phyloP scores from a whole-genome alignment of 2,329 filamentous ascomycete genomes.

The Thielaviopsis musarum region DNA sequence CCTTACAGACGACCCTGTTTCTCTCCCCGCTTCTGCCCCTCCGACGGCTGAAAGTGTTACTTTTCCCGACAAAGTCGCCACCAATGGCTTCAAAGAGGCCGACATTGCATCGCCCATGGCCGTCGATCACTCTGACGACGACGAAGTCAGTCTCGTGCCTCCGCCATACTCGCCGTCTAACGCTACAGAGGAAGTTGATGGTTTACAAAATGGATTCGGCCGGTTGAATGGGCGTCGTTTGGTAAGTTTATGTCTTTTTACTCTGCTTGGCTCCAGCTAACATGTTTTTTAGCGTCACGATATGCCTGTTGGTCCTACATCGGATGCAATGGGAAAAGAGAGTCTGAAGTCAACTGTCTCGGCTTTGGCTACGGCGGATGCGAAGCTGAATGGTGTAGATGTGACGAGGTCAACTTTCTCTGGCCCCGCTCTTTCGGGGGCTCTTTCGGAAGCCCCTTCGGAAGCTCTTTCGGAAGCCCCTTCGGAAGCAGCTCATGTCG shows the following conservation, averaged over 20 bases:
- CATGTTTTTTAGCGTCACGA: too few species aligned
- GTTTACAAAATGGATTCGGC: neutral
- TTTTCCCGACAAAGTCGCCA: neutral
- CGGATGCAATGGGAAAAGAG: neutral
- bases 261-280: neutral
- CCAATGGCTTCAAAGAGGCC: neutral
- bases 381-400: too few species aligned
- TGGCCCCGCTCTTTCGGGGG: too few species aligned
- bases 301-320: too few species aligned
- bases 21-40: too few species aligned
- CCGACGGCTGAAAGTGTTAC: neutral
- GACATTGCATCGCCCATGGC: neutral
- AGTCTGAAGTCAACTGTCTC: neutral
- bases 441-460: too few species aligned
- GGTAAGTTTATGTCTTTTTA: neutral
- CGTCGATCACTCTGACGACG: constrained; percentile 14
- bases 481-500: too few species aligned
- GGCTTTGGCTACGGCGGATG: too few species aligned
- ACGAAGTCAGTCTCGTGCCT: constrained; percentile 12
- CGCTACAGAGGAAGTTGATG: neutral
- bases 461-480: too few species aligned
- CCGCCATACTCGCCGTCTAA: neutral
- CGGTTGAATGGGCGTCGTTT: neutral
- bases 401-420: too few species aligned
- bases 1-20: too few species aligned